Evolutionary conservation across 2,329 filamentous ascomycete species (phyloP).

Genomic region (Microdochium bolleyi): DNA sequence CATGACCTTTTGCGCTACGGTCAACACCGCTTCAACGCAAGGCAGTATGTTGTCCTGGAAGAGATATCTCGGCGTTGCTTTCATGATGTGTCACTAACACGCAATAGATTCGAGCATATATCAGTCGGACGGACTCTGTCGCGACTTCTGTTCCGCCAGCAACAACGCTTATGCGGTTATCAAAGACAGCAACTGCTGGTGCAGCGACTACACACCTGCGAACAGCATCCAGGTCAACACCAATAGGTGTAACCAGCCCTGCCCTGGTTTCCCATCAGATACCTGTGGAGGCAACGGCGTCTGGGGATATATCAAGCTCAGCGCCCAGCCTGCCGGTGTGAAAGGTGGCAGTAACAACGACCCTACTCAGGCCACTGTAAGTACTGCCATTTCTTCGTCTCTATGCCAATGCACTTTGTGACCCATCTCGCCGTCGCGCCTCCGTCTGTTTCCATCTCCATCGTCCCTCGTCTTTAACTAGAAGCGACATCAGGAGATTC

Average conservation of each 20-base stretch:
- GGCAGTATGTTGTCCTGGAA: slow-evolving; percentile 27
- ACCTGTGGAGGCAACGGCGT: slow-evolving; percentile 54
- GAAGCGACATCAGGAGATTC: background rate
- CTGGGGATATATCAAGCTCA: slow-evolving; percentile 59
- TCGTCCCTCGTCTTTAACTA: background rate
- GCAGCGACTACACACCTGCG: slow-evolving; percentile 59
- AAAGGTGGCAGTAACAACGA: slow-evolving; percentile 15
- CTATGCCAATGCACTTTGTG: background rate
- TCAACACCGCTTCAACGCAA: slow-evolving; percentile 33
- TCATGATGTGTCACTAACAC: slow-evolving; percentile 8
- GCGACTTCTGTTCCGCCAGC: slow-evolving; percentile 41
- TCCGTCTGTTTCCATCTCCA: background rate
- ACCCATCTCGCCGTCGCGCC: background rate
- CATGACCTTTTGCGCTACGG: slow-evolving; percentile 34
- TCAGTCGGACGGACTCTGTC: slow-evolving; percentile 65
- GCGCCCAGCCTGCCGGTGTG: slow-evolving; percentile 50
- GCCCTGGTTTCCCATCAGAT: slow-evolving; percentile 62
- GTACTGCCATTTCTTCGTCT: slow-evolving; percentile 11
- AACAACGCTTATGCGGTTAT: slow-evolving; percentile 62
- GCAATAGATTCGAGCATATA: slow-evolving; percentile 42
- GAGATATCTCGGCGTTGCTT: background rate
- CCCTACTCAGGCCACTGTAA: slow-evolving; percentile 14
- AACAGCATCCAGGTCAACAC: slow-evolving; percentile 27
- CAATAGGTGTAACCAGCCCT: slow-evolving; percentile 44
- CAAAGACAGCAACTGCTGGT: slow-evolving; percentile 62